A percentile compares a stretch with the other conserved stretches of the same genome.
These are phyloP conservation scores for Rubroboletus satanas DNA, from an alignment of 768 basidiomycete species.

Conservation along the genomic window DNA sequence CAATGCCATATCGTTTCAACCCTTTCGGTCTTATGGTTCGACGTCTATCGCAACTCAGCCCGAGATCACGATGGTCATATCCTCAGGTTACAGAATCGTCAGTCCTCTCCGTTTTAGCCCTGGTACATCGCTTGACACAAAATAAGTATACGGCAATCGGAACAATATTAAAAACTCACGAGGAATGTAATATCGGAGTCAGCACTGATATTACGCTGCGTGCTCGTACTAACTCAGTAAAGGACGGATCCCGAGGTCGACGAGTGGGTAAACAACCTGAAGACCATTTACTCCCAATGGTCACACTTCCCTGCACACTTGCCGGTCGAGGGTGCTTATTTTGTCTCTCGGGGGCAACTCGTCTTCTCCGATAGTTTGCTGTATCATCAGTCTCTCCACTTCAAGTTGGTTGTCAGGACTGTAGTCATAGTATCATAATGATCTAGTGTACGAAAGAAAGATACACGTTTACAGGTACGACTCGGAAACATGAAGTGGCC, in stretches of 20 bases:
- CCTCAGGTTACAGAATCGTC: no score
- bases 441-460: not conserved
- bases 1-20: not conserved
- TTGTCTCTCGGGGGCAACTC: not conserved
- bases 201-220: not conserved
- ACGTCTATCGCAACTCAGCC: not conserved
- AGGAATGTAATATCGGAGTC: not conserved
- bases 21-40: not conserved
- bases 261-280: not conserved
- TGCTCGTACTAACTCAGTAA: not conserved
- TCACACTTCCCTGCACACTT: not conserved
- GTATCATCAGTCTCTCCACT: not conserved
- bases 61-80: not conserved
- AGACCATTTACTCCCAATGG: not conserved
- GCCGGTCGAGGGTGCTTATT: not conserved
- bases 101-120: not conserved
- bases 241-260: not conserved
- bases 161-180: no score
- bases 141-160: no score
- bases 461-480: slow-evolving; percentile 8
- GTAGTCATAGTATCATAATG: not conserved
- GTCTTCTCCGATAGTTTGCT: not conserved
- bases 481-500: not conserved
- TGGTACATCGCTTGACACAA: no score
- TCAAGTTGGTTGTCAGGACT: no score